phyloP scores from a whole-genome alignment of 768 basidiomycete species.

The Leccinum uliginosum region DNA sequence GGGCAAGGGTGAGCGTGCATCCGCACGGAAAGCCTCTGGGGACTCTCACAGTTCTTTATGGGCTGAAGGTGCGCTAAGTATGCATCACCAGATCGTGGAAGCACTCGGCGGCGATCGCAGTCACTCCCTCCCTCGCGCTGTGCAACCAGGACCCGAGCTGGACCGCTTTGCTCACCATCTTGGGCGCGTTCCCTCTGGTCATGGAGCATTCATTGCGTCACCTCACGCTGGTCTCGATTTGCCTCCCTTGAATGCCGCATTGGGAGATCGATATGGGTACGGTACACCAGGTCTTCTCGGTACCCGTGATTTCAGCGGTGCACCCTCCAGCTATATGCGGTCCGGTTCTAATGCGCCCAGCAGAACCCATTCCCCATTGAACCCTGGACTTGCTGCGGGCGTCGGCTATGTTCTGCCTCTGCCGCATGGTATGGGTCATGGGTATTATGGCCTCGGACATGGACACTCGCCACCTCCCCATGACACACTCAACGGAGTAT shows the following conservation, averaged over 20 bases:
- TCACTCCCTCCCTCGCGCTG: conserved; percentile 30
- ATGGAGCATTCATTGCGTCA: conserved; percentile 33
- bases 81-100: conserved; percentile 33
- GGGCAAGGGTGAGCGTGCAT: conserved; percentile 37
- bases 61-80: conserved; percentile 33
- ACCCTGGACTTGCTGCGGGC: conserved; percentile 40
- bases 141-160: conserved; percentile 28
- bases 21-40: conserved; percentile 32
- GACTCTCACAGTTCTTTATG: conserved; percentile 32
- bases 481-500: conserved; percentile 27
- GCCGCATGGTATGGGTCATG: conserved; percentile 33
- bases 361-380: conserved; percentile 67
- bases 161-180: conserved; percentile 34
- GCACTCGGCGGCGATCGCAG: conserved; percentile 32
- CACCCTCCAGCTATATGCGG: conserved; percentile 56
- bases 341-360: conserved; percentile 65
- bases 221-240: conserved; percentile 54
- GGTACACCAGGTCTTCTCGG: conserved; percentile 31
- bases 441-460: conserved; percentile 37
- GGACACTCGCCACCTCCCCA: conserved; percentile 34
- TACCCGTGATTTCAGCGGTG: conserved; percentile 33
- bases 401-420: conserved; percentile 41
- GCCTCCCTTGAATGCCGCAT: conserved; percentile 50
- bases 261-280: conserved; percentile 37
- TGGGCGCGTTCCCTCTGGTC: conserved; percentile 32